Base-by-base conservation (phyloP, 2,329 filamentous ascomycete genomes). In the Helotiales sp. region DNA sequence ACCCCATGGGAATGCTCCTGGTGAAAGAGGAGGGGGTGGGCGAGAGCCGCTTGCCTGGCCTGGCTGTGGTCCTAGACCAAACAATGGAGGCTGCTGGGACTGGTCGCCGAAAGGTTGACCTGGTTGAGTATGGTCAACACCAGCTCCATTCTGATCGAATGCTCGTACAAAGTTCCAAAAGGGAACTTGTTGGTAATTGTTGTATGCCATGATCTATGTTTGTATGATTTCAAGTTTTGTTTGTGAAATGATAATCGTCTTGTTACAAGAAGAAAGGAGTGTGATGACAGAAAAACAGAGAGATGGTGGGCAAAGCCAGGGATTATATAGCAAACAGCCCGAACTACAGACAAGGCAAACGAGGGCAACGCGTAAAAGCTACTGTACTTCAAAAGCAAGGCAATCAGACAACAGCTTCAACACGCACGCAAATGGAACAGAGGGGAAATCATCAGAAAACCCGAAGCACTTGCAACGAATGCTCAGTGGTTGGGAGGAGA, bases 101-200 rank as follows among this genome's bases (percentile, higher is more conserved):
- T 40, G 6, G 34, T 13, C 34, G 3, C 20, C 40, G 32, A 68
- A 67, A 32, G 59, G 57, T 5, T 58, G 60, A 50, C 63, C n/a
- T 59, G 60, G 55, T 61, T 64, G 61, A 54, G 70, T 65, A 40
- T 75, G 75, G 52, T 77, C 75, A 49, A 75, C 72, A 58, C 75
- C 75, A 30, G 68, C 71, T 69, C 74, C 74, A 40, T 70, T 72
- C 24, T 65, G 67, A 55, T 75, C 70, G 64, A 75, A 70, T 26
- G 69, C 64, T 71, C 70, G 68, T 45, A 73, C 60, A 49, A 74
- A 77, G 58, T 75, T 73, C 75, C 75, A 77, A 40, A 76, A 76
- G 24, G 74, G 70, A 64, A 65, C 61, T 70, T 75, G 70, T 65
- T 74, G 72, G 54, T 74, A 61, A 60, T 74, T 73, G 65, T 73